Conservation (phyloP, 148 eudicot genomes). For the Mesembryanthemum crystallinum region DNA sequence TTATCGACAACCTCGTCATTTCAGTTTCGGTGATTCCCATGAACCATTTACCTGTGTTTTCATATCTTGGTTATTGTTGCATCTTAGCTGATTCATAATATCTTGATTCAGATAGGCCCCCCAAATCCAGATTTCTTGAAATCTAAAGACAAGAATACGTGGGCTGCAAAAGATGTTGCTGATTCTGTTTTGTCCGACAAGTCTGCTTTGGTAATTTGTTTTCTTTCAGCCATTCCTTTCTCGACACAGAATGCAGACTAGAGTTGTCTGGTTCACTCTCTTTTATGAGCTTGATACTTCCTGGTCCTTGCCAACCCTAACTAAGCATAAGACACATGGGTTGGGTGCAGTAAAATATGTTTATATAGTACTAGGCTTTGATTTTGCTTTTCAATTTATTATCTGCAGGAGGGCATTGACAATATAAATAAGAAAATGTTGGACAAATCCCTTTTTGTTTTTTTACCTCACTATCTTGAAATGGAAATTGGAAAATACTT, state of each 20-base stretch:
- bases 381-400: neutral
- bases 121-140: constrained; percentile 78
- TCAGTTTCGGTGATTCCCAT: constrained; percentile 73
- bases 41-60: constrained; percentile 10
- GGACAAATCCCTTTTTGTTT: neutral
- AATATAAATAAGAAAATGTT: neutral
- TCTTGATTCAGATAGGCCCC: constrained; percentile 89
- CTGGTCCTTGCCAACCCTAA: neutral
- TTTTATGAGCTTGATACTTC: neutral
- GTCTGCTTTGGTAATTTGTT: constrained; percentile 73
- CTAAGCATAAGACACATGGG: neutral
- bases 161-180: constrained; percentile 89
- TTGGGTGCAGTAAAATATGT: neutral
- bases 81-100: constrained; percentile 14
- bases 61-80: neutral
- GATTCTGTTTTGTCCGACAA: constrained; percentile 95
- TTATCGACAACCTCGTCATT: constrained; percentile 80
- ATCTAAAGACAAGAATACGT: constrained; percentile 73
- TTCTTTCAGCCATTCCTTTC: constrained; percentile 2
- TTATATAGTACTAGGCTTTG: neutral
- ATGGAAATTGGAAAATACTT: no score
- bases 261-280: neutral
- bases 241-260: neutral
- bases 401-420: neutral
- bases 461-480: neutral